These are phyloP conservation scores for Globisporangium nagaii DNA, from an alignment of 352 stramenopile species.

Conservation along the genomic window DNA sequence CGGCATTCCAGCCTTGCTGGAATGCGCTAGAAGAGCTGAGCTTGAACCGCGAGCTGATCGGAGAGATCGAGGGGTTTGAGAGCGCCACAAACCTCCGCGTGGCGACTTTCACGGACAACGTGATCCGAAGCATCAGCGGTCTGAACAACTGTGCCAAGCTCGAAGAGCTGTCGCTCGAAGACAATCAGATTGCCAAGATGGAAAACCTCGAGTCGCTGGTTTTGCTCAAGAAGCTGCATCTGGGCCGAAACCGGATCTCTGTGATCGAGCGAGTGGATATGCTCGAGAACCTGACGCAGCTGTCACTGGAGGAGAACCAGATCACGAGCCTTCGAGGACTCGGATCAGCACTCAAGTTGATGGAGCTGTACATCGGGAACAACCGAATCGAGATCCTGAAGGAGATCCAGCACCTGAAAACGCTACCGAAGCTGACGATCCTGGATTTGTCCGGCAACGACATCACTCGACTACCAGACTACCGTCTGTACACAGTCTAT, in stretches of 20 bases:
- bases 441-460: constrained; percentile 83
- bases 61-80: constrained; percentile 46
- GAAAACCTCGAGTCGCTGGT: constrained; percentile 55
- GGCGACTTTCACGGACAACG: constrained; percentile 65
- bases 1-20: constrained; percentile 21
- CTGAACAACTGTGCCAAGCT: constrained; percentile 48
- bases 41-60: constrained; percentile 57
- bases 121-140: constrained; percentile 51
- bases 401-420: constrained; percentile 75
- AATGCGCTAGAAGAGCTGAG: constrained; percentile 55
- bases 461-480: constrained; percentile 48
- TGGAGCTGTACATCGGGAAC: constrained; percentile 87
- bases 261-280: constrained; percentile 54
- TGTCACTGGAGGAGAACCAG: constrained; percentile 84
- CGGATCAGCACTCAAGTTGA: constrained; percentile 51
- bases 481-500: constrained; percentile 79
- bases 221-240: constrained; percentile 66
- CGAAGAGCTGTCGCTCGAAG: constrained; percentile 73
- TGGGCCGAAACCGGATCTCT: constrained; percentile 73
- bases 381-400: constrained; percentile 80
- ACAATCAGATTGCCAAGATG: constrained; percentile 70
- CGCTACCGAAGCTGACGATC: constrained; percentile 81
- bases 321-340: constrained; percentile 71
- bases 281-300: constrained; percentile 57
- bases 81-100: constrained; percentile 51